Evolutionary conservation across 139 green algal species (phyloP).

Genomic region (Auxenochlorella pyrenoidosa): DNA sequence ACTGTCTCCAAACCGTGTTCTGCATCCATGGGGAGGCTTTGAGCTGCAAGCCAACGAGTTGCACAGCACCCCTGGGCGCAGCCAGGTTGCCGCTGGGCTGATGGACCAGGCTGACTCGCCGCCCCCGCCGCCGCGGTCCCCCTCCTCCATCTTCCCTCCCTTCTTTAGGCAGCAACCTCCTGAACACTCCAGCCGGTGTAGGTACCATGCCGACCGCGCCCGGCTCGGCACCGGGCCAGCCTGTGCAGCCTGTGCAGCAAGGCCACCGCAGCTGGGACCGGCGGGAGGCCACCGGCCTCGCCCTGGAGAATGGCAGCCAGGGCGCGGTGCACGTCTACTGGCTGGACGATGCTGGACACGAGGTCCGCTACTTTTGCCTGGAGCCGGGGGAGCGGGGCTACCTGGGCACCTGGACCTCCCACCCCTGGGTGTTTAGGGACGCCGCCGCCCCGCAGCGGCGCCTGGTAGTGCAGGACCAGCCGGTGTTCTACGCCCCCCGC

Average conservation of each 20-base stretch:
- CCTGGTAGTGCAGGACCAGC: neutral
- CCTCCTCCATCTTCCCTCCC: neutral
- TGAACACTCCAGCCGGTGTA: too few relatives aligned
- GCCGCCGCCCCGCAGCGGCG: neutral
- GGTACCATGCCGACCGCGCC: too few relatives aligned
- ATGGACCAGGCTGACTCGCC: neutral
- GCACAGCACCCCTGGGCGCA: neutral
- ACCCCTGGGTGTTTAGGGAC: neutral
- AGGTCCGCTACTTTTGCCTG: neutral
- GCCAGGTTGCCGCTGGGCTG: neutral
- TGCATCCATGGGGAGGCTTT: too few relatives aligned
- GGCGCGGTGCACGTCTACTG: neutral
- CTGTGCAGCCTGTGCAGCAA: neutral
- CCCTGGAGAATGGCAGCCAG: neutral
- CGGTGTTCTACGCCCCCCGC: neutral
- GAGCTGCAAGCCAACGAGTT: too few relatives aligned
- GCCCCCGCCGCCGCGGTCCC: neutral
- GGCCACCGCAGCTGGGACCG: neutral
- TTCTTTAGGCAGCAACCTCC: neutral
- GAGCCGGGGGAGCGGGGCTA: neutral
- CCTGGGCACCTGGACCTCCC: neutral
- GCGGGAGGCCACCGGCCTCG: neutral
- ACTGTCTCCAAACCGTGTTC: too few relatives aligned
- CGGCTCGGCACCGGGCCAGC: neutral
- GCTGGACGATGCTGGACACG: neutral